phyloP scores from a whole-genome alignment of 139 green algal species.

The Picochlorum sp. region DNA sequence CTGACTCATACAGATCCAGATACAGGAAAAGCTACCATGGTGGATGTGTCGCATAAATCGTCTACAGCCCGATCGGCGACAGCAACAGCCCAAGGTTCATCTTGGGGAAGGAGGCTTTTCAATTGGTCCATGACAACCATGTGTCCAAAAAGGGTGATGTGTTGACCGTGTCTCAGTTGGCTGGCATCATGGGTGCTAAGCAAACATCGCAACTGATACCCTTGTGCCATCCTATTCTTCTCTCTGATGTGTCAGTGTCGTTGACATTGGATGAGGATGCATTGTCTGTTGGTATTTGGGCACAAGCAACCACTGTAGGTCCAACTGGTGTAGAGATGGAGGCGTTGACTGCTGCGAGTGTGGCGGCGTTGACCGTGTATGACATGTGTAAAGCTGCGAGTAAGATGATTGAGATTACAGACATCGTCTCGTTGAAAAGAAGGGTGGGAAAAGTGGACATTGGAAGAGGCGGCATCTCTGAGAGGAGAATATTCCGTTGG shows the following conservation, averaged over 20 bases:
- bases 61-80: conserved; percentile 42
- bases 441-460: conserved; percentile 68
- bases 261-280: conserved; percentile 39
- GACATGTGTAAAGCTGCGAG: conserved; percentile 94
- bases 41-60: conserved; percentile 68
- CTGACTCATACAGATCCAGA: conserved; percentile 42
- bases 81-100: conserved; percentile 64
- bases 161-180: conserved; percentile 71
- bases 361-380: conserved; percentile 88
- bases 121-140: conserved; percentile 53
- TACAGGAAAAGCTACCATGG: conserved; percentile 62
- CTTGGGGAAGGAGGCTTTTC: conserved; percentile 54
- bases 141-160: conserved; percentile 81
- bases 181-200: conserved; percentile 88
- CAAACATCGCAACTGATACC: conserved; percentile 74
- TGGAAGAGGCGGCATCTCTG: conserved; percentile 20
- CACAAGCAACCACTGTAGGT: conserved; percentile 42
- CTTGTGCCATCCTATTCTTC: conserved; percentile 74
- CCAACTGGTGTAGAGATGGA: conserved; percentile 97
- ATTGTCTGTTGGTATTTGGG: conserved; percentile 45
- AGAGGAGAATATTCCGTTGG: no score
- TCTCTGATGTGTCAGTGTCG: conserved; percentile 59
- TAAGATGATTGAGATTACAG: conserved; percentile 64
- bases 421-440: conserved; percentile 75
- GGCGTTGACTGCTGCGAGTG: conserved; percentile 72